Evolutionary conservation across 140 eudicot species (phyloP), one percentile per base, ranked within the genome.

Genomic region (Erigeron philadelphicus): DNA sequence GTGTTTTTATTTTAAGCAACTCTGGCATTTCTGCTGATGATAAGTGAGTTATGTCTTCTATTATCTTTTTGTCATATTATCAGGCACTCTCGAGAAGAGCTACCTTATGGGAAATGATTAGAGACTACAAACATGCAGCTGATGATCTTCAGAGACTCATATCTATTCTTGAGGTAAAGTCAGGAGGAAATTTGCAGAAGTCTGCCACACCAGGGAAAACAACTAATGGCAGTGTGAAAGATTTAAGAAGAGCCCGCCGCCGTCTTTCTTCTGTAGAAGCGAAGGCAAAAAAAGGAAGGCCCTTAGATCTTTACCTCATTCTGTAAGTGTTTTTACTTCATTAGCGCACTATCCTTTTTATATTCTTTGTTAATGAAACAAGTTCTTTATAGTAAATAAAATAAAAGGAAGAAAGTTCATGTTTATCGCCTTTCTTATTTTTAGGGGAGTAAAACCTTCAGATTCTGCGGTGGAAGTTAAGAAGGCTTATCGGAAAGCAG

Each of bases 401-500:
- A 31, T 1, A 31, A 31, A 31, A 47, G 67, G 64, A 64, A 65
- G 38, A 19, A 5, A 61, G 48, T 15, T 56, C 41, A 10, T 13
- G 55, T n/a, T 46, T 40, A n/a, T 54, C 54, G 58, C 57, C 17
- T 9, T 11, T 64, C 19, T n/a, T 68, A 60, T 44, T 69, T 66
- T 8, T 82, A 94, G 99, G 89, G 99, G 97, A 73, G 52, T 83
- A 57, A 89, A 94, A 82, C 55, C 84, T 66, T 66, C 95, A 67
- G 99, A 89, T 77, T 18, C 87, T 4, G 80, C 87, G 61, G 59
- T 87, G n/a, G 97, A 94, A 55, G 88, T 94, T 48, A 94, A 89
- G 84, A 94, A 87, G 82, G 99, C 97, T 46, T 94, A 94, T 63
- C 78, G 95, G 7, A 94, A 84, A 85, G 99, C 99, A 57, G 99